phyloP scores from a whole-genome alignment of 2,329 filamentous ascomycete genomes.

The Sphaerulina musiva region DNA sequence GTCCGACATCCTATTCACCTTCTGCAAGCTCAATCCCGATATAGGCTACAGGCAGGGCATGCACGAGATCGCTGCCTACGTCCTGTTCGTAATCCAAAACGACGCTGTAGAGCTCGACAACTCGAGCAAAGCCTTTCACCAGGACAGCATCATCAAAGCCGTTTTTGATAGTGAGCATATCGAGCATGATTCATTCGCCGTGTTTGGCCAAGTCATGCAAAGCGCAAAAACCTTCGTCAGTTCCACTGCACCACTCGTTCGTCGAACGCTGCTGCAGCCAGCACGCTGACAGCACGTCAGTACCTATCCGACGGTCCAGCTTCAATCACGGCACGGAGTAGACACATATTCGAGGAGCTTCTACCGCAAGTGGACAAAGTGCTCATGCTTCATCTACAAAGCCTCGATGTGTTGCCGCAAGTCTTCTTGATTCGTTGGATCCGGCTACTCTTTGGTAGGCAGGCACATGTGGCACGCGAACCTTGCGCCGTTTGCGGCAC shows the following conservation, averaged over 20 bases:
- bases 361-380: slow-evolving; percentile 75
- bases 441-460: slow-evolving; percentile 70
- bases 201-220: slow-evolving; percentile 86
- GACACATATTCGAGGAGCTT: slow-evolving; percentile 76
- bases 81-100: slow-evolving; percentile 74
- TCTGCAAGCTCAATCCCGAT: slow-evolving; percentile 83
- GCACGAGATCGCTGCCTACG: slow-evolving; percentile 89
- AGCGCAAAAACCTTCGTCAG: slow-evolving; percentile 58
- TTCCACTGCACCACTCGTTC: not conserved
- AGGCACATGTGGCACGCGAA: too few relatives aligned
- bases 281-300: slow-evolving; percentile 5
- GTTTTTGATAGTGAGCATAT: slow-evolving; percentile 65
- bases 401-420: slow-evolving; percentile 86
- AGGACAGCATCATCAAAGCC: slow-evolving; percentile 27
- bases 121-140: slow-evolving; percentile 27
- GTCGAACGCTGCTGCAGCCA: not conserved
- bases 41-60: slow-evolving; percentile 95
- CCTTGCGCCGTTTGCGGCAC: too few relatives aligned
- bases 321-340: slow-evolving; percentile 73
- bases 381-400: slow-evolving; percentile 69
- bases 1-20: slow-evolving; percentile 85
- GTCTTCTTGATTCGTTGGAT: slow-evolving; percentile 99
- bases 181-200: slow-evolving; percentile 82
- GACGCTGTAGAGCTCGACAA: slow-evolving; percentile 61
- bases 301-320: slow-evolving; percentile 46